Percentiles rank a stretch among this genome's conserved stretches.
phyloP scores from a whole-genome alignment of 768 basidiomycete genomes.

The Terana coerulea region DNA sequence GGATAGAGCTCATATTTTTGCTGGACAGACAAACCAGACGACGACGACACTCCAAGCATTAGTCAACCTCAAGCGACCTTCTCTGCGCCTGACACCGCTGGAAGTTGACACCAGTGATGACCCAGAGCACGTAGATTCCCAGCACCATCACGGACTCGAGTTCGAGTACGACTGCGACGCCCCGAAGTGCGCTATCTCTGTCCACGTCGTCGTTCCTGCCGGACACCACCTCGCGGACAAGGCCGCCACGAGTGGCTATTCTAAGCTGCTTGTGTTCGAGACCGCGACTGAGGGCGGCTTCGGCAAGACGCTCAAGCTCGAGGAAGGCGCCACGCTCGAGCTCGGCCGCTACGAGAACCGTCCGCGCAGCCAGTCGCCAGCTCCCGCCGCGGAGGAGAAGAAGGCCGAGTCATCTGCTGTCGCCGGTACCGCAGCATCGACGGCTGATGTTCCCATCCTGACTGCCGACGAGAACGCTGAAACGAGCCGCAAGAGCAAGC shows the following conservation, averaged over 20 bases:
- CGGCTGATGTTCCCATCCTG: slow-evolving; percentile 15
- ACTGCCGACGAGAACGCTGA: slow-evolving; percentile 21
- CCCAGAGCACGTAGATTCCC: slow-evolving; percentile 40
- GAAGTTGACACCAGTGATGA: slow-evolving; percentile 40
- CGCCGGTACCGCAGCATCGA: slow-evolving; percentile 2
- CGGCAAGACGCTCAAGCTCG: slow-evolving; percentile 64
- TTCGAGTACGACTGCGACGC: slow-evolving; percentile 94
- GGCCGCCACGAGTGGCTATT: slow-evolving; percentile 21
- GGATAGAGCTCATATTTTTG: not conserved
- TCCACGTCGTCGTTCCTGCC: slow-evolving; percentile 70
- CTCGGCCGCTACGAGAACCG: slow-evolving; percentile 66
- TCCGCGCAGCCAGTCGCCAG: slow-evolving; percentile 11
- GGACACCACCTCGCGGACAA: slow-evolving; percentile 52
- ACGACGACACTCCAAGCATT: slow-evolving; percentile 93
- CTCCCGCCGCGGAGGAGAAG: slow-evolving; percentile 12
- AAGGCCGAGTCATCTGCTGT: slow-evolving; percentile 14
- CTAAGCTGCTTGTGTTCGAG: slow-evolving; percentile 57
- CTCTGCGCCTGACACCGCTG: slow-evolving; percentile 73
- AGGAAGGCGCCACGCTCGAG: slow-evolving; percentile 78
- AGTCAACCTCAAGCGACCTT: slow-evolving; percentile 91
- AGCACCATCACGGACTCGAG: slow-evolving; percentile 74
- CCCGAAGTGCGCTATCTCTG: slow-evolving; percentile 75
- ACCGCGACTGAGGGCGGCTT: slow-evolving; percentile 80
- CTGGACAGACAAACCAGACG: slow-evolving; percentile 62
- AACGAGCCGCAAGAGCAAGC: slow-evolving; percentile 27